Evolutionary conservation across 1,284 basidiomycete genomes (phyloP), one percentile per base, ranked within the genome.

Genomic region (Sporisorium reilianum): DNA sequence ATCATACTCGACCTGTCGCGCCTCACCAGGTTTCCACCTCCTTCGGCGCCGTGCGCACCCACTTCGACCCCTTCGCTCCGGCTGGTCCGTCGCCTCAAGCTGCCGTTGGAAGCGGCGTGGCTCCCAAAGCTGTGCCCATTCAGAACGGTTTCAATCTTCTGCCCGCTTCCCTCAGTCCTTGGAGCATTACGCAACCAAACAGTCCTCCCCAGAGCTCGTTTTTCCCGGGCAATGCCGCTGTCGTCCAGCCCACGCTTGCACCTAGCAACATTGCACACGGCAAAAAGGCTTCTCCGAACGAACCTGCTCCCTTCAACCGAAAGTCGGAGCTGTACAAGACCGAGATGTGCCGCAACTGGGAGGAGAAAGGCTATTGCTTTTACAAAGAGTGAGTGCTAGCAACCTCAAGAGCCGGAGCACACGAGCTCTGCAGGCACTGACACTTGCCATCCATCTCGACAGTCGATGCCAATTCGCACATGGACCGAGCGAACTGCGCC

Each of bases 271-370:
- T n/a, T 10, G n/a, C n/a, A 11, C 14, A 25, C 34, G 49, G 22
- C 22, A 50, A 34, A 22, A 50, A 22, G 32, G 22, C 12, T n/a
- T 23, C 14, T 18, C 51, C 52, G 1, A 16, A 26, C n/a, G 55
- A 50, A 2, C 60, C 67, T 5, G 65, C 59, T 20, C 91, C 92
- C 5, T 94, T 93, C 85, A 95, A 94, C 81, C 88, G 92, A 75
- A 95, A 95, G 86, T 85, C 93, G 34, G 92, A 91, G 23, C 84
- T 95, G 50, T 95, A 95, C 88, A 95, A 95, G 88, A 95, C 94
- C 0, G 93, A 95, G 83, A 80, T 95, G 36, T 95, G 93, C 86
- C 88, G 93, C 69, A 94, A 92, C 83, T 95, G 93, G 93, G 93
- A 94, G 84, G 93, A 95, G 86, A 94, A 93, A 82, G 92, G 93